phyloP scores from a whole-genome alignment of 164 flowering plant species.

The Platanus orientalis region DNA sequence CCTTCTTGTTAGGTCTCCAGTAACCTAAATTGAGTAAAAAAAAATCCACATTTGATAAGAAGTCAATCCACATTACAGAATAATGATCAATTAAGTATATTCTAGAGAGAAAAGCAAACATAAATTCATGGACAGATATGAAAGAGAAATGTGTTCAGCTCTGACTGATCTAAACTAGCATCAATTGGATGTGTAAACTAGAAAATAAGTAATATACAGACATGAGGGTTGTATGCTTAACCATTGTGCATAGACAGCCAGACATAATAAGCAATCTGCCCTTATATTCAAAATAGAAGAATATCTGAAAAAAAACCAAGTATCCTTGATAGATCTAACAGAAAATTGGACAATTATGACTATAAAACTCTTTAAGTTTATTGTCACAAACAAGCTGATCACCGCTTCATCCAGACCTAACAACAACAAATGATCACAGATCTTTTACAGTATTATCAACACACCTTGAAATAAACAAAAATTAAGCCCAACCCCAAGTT shows the following conservation, averaged over 20 bases:
- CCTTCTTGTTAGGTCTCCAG: neutral
- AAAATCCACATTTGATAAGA: neutral
- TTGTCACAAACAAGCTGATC: constrained; percentile 17
- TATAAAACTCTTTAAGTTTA: neutral
- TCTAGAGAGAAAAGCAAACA: neutral
- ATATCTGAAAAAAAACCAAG: neutral
- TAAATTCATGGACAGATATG: neutral
- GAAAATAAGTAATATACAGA: neutral
- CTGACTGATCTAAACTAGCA: neutral
- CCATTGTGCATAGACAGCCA: neutral
- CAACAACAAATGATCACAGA: constrained; percentile 18
- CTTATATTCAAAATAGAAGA: constrained; percentile 1
- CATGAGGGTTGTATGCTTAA: neutral
- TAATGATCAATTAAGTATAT: neutral
- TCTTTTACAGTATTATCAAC: constrained; percentile 22
- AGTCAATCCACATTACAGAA: neutral
- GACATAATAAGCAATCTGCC: neutral
- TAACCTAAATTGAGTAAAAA: neutral
- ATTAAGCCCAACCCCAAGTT: constrained; percentile 21
- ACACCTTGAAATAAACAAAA: constrained; percentile 25
- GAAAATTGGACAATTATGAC: constrained; percentile 6
- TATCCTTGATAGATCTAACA: constrained; percentile 1
- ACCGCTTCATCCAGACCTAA: constrained; percentile 17
- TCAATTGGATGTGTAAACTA: neutral
- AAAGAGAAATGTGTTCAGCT: no score